phyloP scores from a whole-genome alignment of 495 filamentous ascomycete species.

The Viridothelium virens region DNA sequence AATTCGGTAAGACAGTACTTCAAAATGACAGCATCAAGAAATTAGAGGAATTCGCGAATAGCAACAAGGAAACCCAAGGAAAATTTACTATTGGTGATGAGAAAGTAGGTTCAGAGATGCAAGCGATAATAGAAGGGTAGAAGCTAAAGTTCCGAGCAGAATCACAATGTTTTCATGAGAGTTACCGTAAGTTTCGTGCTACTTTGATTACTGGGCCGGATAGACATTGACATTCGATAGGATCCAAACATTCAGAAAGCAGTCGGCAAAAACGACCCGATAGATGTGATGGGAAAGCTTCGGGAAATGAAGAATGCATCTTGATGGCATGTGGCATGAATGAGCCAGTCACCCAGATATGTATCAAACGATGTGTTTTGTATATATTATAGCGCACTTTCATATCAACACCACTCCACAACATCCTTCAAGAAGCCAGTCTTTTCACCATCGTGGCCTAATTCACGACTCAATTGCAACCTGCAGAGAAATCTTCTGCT shows the following conservation, averaged over 20 bases:
- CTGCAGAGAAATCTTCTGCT: not conserved
- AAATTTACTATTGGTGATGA: conserved; percentile 97
- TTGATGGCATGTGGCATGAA: not conserved
- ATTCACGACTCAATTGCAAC: not conserved
- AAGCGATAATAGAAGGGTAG: not conserved
- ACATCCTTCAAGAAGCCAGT: no score
- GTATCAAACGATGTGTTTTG: no score
- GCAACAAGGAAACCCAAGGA: conserved; percentile 82
- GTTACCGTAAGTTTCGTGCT: conserved; percentile 54
- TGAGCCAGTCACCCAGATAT: no score
- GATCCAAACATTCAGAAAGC: conserved; percentile 78
- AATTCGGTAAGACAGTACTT: conserved; percentile 69
- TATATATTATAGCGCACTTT: no score
- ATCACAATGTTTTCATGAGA: conserved; percentile 97
- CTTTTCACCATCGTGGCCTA: no score
- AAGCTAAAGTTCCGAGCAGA: conserved; percentile 38
- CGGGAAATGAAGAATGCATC: conserved; percentile 84
- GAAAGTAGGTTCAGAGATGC: conserved; percentile 55
- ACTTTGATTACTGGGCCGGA: conserved; percentile 10
- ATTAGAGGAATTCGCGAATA: conserved; percentile 65
- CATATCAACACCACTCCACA: no score
- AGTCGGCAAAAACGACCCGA: conserved; percentile 71
- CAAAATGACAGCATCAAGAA: conserved; percentile 68
- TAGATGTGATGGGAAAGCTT: conserved; percentile 79
- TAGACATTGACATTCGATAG: conserved; percentile 34